Base-by-base conservation (phyloP, 2,329 filamentous ascomycete species). In the Monosporascus cannonballus region DNA sequence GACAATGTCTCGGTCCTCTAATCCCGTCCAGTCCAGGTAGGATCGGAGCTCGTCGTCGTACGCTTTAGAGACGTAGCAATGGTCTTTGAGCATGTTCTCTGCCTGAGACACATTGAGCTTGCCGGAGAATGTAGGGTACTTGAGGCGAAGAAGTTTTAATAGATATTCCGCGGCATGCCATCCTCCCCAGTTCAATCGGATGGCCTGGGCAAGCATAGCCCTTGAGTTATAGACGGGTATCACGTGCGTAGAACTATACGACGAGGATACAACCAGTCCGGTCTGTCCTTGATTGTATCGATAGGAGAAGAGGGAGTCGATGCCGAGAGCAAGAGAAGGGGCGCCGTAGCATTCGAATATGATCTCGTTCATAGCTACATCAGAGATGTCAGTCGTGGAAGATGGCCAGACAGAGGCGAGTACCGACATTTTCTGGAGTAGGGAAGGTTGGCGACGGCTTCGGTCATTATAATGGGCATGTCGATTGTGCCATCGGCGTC, bases 241-340 rank as follows among this genome's bases (percentile, higher is more conserved):
- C 20, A 99, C 77, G 70, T 99, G 93, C 6, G 94, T 99, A 3
- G 94, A 89, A 46, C 90, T 96, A 67, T 96, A 88, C 3, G 91
- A 96, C 1, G 92, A 96, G 2, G 90, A 95, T 34, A 97, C 82
- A 38, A 99, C 88, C 22, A 99, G 76, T 6, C 94, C 94, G 25
- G 89, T 93, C 49, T 79, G 84, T 57, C 94, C 94, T 56, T 88
- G 84, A 68, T 99, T 99, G 74, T 96, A 89, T 56, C 86, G 80
- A 74, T 96, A 99, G 20, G 93, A 95, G 74, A 99, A 99, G 34
- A 99, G 81, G 11, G 92, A 95, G 70, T 99, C 94, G 72, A 99
- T 92, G 49, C 94, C 94, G 71, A 94, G 96, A 18, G 92, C 89
- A 25, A 96, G 80, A 2, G 90, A 93, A 0, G 94, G 93, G 11